These are phyloP conservation scores for Coleophoma crateriformis DNA, from an alignment of 2,329 filamentous ascomycete species.

Conservation along the genomic window DNA sequence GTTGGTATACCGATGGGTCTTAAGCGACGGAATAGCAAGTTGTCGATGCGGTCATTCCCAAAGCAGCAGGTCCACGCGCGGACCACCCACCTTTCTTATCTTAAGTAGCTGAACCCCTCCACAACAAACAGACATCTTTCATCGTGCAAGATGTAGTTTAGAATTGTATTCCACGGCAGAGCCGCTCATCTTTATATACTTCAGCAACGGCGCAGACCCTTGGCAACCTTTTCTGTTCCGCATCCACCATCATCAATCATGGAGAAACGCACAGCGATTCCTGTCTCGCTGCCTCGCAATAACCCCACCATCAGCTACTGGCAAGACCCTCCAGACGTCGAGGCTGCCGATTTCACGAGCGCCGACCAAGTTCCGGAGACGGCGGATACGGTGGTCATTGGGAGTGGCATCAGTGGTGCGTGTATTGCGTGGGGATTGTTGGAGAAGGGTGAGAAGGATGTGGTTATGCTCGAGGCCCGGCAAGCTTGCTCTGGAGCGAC, in stretches of 20 bases:
- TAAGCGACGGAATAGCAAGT: too few relatives aligned
- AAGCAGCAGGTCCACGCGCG: constrained; percentile 6
- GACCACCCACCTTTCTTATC: constrained; percentile 5
- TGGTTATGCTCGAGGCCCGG: constrained; percentile 30
- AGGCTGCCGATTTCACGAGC: constrained; percentile 23
- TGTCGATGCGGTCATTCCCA: constrained; percentile 1
- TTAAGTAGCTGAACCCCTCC: not conserved
- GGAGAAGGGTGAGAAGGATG: constrained; percentile 7
- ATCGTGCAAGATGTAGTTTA: not conserved
- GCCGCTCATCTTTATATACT: not conserved
- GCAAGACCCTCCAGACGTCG: constrained; percentile 25
- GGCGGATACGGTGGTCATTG: constrained; percentile 14
- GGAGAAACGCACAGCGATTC: constrained; percentile 13
- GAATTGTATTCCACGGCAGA: not conserved
- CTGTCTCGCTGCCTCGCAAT: constrained; percentile 22
- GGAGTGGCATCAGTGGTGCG: constrained; percentile 18
- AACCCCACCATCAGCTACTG: constrained; percentile 28
- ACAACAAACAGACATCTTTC: not conserved
- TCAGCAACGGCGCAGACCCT: not conserved
- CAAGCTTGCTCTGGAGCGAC: constrained; percentile 29
- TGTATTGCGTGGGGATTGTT: constrained; percentile 19
- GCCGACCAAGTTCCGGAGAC: constrained; percentile 10
- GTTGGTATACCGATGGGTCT: too few relatives aligned
- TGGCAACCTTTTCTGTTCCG: not conserved
- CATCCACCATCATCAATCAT: constrained; percentile 5